Evolutionary conservation across 2,329 filamentous ascomycete genomes (phyloP).

Genomic region (Sclerotinia glacialis): DNA sequence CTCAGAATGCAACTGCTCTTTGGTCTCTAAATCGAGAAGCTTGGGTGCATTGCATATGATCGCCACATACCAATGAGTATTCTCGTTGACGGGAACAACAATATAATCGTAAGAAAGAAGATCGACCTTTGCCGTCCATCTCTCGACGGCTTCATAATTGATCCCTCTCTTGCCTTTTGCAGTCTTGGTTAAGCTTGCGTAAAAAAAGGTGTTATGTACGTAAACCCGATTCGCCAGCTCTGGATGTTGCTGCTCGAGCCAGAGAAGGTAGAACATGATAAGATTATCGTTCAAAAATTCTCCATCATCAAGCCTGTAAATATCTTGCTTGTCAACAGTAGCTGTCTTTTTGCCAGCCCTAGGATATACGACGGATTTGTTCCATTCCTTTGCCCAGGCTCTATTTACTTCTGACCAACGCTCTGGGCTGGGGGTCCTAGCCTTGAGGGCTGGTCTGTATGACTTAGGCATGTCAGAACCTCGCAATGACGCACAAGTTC

Average conservation of each 20-base stretch:
- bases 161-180: conserved; percentile 57
- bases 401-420: conserved; percentile 53
- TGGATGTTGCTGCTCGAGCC: conserved; percentile 59
- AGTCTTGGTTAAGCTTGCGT: conserved; percentile 66
- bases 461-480: neutral
- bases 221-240: conserved; percentile 65
- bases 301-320: conserved; percentile 74
- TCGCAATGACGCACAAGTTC: conserved; percentile 27
- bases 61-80: conserved; percentile 87
- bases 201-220: conserved; percentile 94
- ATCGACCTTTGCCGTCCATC: conserved; percentile 85
- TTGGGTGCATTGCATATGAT: conserved; percentile 87
- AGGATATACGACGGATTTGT: conserved; percentile 61
- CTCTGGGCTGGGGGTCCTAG: conserved; percentile 30
- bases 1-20: conserved; percentile 5
- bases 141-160: conserved; percentile 80
- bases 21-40: conserved; percentile 45
- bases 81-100: conserved; percentile 86
- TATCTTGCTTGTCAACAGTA: conserved; percentile 68
- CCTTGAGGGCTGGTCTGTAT: conserved; percentile 8
- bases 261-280: conserved; percentile 81
- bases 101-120: conserved; percentile 85
- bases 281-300: conserved; percentile 92
- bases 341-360: conserved; percentile 57
- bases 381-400: conserved; percentile 53